These are phyloP conservation scores for Leishmania tropica DNA, from an alignment of 208 protist species.

Conservation along the genomic window DNA sequence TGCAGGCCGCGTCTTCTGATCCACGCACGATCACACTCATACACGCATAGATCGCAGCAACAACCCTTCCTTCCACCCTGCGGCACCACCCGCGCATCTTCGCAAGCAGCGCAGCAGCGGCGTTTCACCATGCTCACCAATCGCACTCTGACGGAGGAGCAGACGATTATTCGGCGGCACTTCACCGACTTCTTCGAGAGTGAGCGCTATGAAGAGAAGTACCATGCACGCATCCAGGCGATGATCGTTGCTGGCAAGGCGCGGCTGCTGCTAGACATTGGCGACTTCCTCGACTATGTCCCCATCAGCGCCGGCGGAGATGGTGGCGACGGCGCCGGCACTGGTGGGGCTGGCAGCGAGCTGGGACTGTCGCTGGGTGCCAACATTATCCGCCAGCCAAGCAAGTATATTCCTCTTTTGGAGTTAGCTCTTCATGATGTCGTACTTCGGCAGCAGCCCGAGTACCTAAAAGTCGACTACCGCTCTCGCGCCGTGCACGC, in stretches of 20 bases:
- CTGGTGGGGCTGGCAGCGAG: conserved; percentile 9
- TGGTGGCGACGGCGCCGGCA: background rate
- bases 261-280: conserved; percentile 91
- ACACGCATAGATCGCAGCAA: conserved; percentile 6
- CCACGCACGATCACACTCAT: conserved; percentile 5
- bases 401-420: conserved; percentile 88
- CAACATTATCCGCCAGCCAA: conserved; percentile 79
- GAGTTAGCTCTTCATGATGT: conserved; percentile 93
- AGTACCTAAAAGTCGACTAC: conserved; percentile 89
- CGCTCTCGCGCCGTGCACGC: conserved; percentile 79
- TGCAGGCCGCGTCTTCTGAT: background rate
- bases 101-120: background rate
- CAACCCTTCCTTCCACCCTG: background rate
- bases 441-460: conserved; percentile 73
- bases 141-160: conserved; percentile 86
- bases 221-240: conserved; percentile 71
- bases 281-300: conserved; percentile 90
- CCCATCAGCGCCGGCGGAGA: conserved; percentile 25
- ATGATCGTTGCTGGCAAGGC: conserved; percentile 86
- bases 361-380: conserved; percentile 53
- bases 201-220: conserved; percentile 86
- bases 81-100: background rate
- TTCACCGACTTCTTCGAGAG: conserved; percentile 92
- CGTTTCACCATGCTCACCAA: conserved; percentile 64
- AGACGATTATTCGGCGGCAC: conserved; percentile 84